These are phyloP conservation scores for Rhododendron kiyosumense DNA, from an alignment of 148 eudicot species.

Conservation along the genomic window DNA sequence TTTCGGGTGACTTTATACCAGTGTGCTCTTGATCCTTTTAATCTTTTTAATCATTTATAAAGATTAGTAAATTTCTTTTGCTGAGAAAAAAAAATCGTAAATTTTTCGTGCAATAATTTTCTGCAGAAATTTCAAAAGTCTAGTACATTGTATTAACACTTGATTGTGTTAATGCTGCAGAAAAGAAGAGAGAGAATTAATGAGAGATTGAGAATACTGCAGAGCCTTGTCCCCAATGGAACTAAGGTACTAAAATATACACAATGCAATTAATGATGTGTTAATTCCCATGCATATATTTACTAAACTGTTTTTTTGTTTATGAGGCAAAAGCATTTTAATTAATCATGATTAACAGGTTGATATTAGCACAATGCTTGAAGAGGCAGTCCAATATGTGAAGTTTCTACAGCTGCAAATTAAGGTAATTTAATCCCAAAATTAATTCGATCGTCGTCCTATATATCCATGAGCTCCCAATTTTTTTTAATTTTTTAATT, in stretches of 20 bases:
- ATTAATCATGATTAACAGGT: conserved; percentile 27
- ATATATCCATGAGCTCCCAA: not conserved
- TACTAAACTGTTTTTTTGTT: not conserved
- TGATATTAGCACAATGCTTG: conserved; percentile 78
- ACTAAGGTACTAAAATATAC: conserved; percentile 34
- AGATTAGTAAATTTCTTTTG: too few species aligned
- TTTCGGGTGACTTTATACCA: too few species aligned
- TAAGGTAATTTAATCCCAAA: conserved; percentile 24
- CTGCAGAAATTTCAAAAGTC: not conserved
- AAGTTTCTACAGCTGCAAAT: conserved; percentile 62
- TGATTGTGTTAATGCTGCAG: conserved; percentile 20
- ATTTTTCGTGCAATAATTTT: too few species aligned
- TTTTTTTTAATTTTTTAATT: too few species aligned
- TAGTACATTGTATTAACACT: too few species aligned
- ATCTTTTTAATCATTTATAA: too few species aligned
- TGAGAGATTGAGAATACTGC: conserved; percentile 49
- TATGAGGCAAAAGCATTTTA: not conserved
- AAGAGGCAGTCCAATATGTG: conserved; percentile 60
- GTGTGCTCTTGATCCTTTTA: too few species aligned
- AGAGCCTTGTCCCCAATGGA: conserved; percentile 63
- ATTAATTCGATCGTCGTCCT: not conserved
- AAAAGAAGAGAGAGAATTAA: conserved; percentile 57
- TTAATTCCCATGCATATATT: not conserved
- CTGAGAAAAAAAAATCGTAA: too few species aligned
- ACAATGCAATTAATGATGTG: not conserved